Conservation (phyloP, 805 yeast genomes). For the Monosporozyma unispora region DNA sequence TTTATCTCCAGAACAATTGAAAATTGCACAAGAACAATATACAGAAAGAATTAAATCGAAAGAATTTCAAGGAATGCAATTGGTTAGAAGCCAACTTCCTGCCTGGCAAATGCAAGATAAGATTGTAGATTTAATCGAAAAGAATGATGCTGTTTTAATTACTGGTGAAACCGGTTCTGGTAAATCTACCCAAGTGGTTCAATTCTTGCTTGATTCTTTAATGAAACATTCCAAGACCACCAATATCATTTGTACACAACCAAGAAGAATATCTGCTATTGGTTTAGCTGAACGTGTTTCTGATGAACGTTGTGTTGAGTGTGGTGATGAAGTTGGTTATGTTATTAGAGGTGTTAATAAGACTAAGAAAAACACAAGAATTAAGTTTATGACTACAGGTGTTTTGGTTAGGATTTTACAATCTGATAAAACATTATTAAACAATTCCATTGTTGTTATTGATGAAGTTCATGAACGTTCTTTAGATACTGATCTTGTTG, state of each 20-base stretch:
- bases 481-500: slow-evolving; percentile 76
- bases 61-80: slow-evolving; percentile 35
- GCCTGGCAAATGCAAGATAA: slow-evolving; percentile 68
- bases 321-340: slow-evolving; percentile 70
- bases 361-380: slow-evolving; percentile 49
- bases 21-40: slow-evolving; percentile 31
- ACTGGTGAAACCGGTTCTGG: slow-evolving; percentile 99
- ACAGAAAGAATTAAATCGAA: slow-evolving; percentile 23
- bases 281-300: slow-evolving; percentile 91
- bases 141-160: slow-evolving; percentile 58
- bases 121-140: slow-evolving; percentile 46
- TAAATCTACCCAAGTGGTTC: slow-evolving; percentile 90
- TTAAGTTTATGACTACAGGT: slow-evolving; percentile 90
- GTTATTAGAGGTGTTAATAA: slow-evolving; percentile 84
- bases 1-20: slow-evolving; percentile 27
- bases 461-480: slow-evolving; percentile 98
- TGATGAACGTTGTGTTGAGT: slow-evolving; percentile 51
- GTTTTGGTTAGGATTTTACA: slow-evolving; percentile 81
- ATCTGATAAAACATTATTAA: slow-evolving; percentile 35
- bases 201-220: slow-evolving; percentile 69
- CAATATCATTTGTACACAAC: slow-evolving; percentile 81
- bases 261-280: slow-evolving; percentile 90
- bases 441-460: slow-evolving; percentile 57
- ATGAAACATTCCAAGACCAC: slow-evolving; percentile 37
- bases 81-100: slow-evolving; percentile 53